Conservation (phyloP, 371 early-diverging fungal species). For the Rhizopus stolonifer region DNA sequence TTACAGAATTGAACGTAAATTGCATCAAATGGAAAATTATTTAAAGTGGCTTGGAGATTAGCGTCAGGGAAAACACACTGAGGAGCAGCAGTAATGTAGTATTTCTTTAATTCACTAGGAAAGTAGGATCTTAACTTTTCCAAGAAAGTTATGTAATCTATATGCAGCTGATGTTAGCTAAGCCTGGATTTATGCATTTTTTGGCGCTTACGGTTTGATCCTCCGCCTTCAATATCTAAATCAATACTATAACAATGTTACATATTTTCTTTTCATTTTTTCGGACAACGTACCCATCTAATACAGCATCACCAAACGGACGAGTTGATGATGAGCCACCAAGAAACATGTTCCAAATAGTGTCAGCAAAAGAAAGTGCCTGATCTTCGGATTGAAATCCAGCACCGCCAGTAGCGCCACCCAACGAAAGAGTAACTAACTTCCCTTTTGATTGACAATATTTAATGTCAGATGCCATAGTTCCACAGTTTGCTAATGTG, state of each 20-base stretch:
- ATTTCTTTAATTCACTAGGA: slow-evolving; percentile 31
- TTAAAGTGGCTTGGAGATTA: slow-evolving; percentile 52
- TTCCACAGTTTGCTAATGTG: slow-evolving; percentile 50
- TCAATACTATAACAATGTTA: slow-evolving; percentile 43
- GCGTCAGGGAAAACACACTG: slow-evolving; percentile 76
- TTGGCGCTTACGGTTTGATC: slow-evolving; percentile 34
- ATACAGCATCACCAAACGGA: slow-evolving; percentile 60
- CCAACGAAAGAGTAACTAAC: slow-evolving; percentile 55
- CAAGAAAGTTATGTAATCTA: slow-evolving; percentile 61
- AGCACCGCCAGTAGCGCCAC: slow-evolving; percentile 57
- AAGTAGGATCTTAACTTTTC: slow-evolving; percentile 47
- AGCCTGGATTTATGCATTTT: neutral
- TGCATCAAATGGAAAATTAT: slow-evolving; percentile 63
- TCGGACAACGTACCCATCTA: slow-evolving; percentile 48
- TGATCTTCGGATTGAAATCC: slow-evolving; percentile 47
- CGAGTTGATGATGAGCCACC: slow-evolving; percentile 52
- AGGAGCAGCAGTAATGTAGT: slow-evolving; percentile 74
- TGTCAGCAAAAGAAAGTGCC: slow-evolving; percentile 51
- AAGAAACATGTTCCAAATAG: slow-evolving; percentile 57
- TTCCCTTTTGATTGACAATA: slow-evolving; percentile 58
- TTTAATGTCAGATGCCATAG: slow-evolving; percentile 50
- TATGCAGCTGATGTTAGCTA: neutral
- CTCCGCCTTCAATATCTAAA: slow-evolving; percentile 64
- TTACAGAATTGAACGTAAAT: slow-evolving; percentile 72
- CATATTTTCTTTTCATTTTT: neutral